A percentile compares a stretch with the other conserved stretches of the same genome.
phyloP scores from a whole-genome alignment of 2,329 filamentous ascomycete species.

The Fusarium haematococcum region DNA sequence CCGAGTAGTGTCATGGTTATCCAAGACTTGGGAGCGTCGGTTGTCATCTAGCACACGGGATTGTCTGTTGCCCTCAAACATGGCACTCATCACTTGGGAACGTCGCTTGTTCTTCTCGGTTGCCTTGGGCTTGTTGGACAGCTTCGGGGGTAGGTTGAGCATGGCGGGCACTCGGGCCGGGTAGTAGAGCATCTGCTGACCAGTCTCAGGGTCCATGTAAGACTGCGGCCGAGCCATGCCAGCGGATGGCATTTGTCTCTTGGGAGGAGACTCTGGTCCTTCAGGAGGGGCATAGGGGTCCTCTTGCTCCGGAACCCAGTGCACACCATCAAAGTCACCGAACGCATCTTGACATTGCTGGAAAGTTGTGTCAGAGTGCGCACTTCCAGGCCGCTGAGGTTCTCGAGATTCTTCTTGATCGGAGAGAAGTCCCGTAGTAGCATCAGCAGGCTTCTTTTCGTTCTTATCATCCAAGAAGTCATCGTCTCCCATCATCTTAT shows the following conservation, averaged over 20 bases:
- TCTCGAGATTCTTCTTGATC: slow-evolving; percentile 32
- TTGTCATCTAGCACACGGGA: slow-evolving; percentile 39
- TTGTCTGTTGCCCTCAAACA: slow-evolving; percentile 54
- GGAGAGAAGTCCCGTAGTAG: slow-evolving; percentile 17
- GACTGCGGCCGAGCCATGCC: slow-evolving; percentile 62
- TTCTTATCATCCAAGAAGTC: slow-evolving; percentile 30
- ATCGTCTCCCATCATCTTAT: slow-evolving; percentile 49
- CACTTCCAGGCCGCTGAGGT: slow-evolving; percentile 53
- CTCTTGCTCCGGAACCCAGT: slow-evolving; percentile 70
- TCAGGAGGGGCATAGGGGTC: slow-evolving; percentile 36
- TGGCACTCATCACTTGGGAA: slow-evolving; percentile 76
- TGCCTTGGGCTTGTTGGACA: slow-evolving; percentile 79
- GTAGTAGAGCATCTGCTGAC: slow-evolving; percentile 91
- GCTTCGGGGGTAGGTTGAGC: slow-evolving; percentile 89
- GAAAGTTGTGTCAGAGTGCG: slow-evolving; percentile 70
- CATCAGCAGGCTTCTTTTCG: slow-evolving; percentile 14
- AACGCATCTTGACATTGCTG: slow-evolving; percentile 77
- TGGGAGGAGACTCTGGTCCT: slow-evolving; percentile 36
- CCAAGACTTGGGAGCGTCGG: slow-evolving; percentile 16
- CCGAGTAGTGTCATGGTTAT: slow-evolving; percentile 35
- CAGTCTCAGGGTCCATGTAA: slow-evolving; percentile 73
- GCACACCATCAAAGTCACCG: slow-evolving; percentile 84
- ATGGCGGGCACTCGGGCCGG: slow-evolving; percentile 94
- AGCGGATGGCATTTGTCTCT: slow-evolving; percentile 40
- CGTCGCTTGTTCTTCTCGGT: slow-evolving; percentile 75